These are phyloP conservation scores for Ceratocystis colombiana DNA, from an alignment of 2,329 filamentous ascomycete genomes.

Conservation along the genomic window DNA sequence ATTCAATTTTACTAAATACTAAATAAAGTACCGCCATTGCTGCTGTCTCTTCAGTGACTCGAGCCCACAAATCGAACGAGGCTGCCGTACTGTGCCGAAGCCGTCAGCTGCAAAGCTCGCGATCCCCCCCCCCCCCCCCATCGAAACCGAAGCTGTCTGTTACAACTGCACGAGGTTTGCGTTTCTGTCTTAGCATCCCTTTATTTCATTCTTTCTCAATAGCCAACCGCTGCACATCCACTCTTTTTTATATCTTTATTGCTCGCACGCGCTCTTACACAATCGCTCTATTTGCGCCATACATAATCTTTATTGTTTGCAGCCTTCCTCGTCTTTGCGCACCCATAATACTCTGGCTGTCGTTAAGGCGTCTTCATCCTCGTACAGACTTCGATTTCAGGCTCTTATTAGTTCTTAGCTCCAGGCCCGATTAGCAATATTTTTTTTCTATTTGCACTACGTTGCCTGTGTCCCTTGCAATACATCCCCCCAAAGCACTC, in stretches of 20 bases:
- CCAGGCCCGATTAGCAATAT: background rate
- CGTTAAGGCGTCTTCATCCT: background rate
- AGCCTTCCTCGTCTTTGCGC: background rate
- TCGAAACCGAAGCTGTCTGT: background rate
- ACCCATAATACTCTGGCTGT: background rate
- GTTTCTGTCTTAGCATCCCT: background rate
- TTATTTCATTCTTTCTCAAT: background rate
- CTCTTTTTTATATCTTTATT: background rate
- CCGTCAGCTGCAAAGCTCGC: background rate
- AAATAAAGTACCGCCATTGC: background rate
- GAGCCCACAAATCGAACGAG: conserved; percentile 3
- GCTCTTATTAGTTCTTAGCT: background rate
- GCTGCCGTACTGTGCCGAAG: background rate
- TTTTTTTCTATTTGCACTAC: background rate
- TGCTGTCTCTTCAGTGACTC: background rate
- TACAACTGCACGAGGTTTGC: background rate
- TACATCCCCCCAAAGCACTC: conserved; percentile 6
- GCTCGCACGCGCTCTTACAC: background rate
- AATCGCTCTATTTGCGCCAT: background rate
- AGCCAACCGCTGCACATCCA: background rate
- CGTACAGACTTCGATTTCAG: background rate
- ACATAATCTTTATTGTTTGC: conserved; percentile 9
- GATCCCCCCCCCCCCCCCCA: background rate
- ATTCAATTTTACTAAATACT: too few species aligned
- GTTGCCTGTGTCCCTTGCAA: conserved; percentile 8